Evolutionary conservation across 768 basidiomycete genomes (phyloP).

Genomic region (Rhizopogon roseolus): DNA sequence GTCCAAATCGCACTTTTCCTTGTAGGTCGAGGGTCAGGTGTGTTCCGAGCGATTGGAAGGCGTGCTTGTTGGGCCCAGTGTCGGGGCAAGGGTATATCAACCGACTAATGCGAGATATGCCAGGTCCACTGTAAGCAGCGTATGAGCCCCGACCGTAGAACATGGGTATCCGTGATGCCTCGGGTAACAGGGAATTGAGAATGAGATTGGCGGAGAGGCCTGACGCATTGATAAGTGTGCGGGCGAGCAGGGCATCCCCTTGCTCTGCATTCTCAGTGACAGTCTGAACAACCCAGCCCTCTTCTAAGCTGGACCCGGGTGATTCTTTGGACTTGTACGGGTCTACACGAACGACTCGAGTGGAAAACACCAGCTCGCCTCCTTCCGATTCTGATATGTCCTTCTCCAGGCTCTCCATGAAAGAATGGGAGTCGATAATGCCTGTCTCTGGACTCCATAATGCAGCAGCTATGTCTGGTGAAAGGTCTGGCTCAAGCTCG

Average conservation of each 20-base stretch:
- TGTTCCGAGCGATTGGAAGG: slow-evolving; percentile 85
- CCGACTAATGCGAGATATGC: slow-evolving; percentile 58
- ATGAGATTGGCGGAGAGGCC: slow-evolving; percentile 71
- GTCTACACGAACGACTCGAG: slow-evolving; percentile 84
- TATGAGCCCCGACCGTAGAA: slow-evolving; percentile 86
- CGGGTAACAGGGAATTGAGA: slow-evolving; percentile 63
- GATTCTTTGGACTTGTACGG: slow-evolving; percentile 32
- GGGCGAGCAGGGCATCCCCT: slow-evolving; percentile 65
- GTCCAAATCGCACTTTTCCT: slow-evolving; percentile 86
- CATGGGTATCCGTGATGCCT: slow-evolving; percentile 57
- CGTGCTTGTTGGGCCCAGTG: slow-evolving; percentile 48
- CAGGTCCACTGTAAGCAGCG: slow-evolving; percentile 81
- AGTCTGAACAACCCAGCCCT: slow-evolving; percentile 88
- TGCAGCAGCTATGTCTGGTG: slow-evolving; percentile 60
- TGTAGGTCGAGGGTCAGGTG: slow-evolving; percentile 87
- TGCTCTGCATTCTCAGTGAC: slow-evolving; percentile 47
- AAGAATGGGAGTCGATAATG: slow-evolving; percentile 80
- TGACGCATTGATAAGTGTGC: slow-evolving; percentile 77
- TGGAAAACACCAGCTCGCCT: slow-evolving; percentile 72
- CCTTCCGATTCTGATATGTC: slow-evolving; percentile 70
- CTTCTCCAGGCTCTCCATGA: slow-evolving; percentile 80
- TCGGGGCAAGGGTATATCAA: slow-evolving; percentile 92
- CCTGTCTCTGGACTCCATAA: slow-evolving; percentile 86
- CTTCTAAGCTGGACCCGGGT: slow-evolving; percentile 30
- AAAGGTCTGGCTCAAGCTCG: slow-evolving; percentile 81